These are phyloP conservation scores for Artemisia annua DNA, from an alignment of 129 eudicot genomes.

Conservation along the genomic window DNA sequence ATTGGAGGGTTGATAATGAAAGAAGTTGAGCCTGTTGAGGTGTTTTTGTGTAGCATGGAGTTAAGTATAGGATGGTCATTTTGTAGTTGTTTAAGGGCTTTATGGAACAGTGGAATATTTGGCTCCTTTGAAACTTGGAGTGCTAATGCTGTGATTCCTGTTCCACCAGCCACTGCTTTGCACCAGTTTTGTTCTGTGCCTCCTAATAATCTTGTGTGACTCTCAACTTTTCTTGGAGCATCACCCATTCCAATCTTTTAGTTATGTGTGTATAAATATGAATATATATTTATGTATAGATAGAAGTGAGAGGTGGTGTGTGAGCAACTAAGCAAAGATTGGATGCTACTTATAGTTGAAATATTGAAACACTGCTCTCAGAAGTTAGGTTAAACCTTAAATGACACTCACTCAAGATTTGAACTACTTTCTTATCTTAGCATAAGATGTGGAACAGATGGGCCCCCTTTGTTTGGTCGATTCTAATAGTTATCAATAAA, in stretches of 20 bases:
- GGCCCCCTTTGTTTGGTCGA: background rate
- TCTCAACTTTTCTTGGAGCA: background rate
- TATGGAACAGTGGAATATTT: conserved; percentile 27
- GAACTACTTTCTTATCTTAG: conserved; percentile 20
- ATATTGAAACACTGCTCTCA: background rate
- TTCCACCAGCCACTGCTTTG: conserved; percentile 37
- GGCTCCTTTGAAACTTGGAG: conserved; percentile 48
- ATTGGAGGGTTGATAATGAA: conserved; percentile 40
- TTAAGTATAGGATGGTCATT: conserved; percentile 56
- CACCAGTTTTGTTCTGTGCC: conserved; percentile 21
- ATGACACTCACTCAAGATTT: conserved; percentile 25
- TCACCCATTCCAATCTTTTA: conserved; percentile 2
- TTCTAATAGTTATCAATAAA: background rate
- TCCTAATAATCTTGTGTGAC: conserved; percentile 6
- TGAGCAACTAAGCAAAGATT: background rate
- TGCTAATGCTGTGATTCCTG: conserved; percentile 48
- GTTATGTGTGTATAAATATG: conserved; percentile 8
- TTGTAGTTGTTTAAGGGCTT: conserved; percentile 48
- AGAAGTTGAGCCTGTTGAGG: conserved; percentile 30
- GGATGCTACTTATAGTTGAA: conserved; percentile 30
- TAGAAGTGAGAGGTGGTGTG: background rate
- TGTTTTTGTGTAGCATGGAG: conserved; percentile 48
- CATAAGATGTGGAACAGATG: conserved; percentile 16
- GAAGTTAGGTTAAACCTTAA: conserved; percentile 35
- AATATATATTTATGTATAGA: no score